Conservation (phyloP, 2,329 filamentous ascomycete genomes). For the Ascomycota sp. region DNA sequence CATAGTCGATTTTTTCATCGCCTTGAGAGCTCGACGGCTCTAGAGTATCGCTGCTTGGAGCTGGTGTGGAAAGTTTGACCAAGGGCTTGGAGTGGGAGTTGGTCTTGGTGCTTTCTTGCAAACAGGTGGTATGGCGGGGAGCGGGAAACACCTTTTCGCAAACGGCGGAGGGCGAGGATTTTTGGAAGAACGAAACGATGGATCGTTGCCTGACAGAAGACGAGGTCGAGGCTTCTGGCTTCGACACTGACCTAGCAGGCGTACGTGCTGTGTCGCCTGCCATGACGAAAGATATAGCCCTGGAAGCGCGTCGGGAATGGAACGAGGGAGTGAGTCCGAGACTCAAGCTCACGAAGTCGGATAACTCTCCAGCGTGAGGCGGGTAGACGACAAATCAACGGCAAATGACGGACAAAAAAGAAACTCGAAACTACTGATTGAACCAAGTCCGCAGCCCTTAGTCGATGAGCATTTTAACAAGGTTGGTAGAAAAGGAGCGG, state of each 20-base stretch:
- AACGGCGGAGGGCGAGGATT: conserved; percentile 16
- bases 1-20: conserved; percentile 27
- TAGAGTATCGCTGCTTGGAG: conserved; percentile 59
- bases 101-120: conserved; percentile 21
- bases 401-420: too few species aligned
- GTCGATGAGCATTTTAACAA: too few species aligned
- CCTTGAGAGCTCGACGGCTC: conserved; percentile 50
- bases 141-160: conserved; percentile 13
- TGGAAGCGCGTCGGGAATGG: background rate
- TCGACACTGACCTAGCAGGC: conserved; percentile 12
- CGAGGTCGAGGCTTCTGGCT: conserved; percentile 8
- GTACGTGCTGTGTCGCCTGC: conserved; percentile 11
- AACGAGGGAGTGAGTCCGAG: too few species aligned
- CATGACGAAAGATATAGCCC: background rate
- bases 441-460: too few species aligned
- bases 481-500: too few species aligned
- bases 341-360: too few species aligned
- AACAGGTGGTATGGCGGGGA: conserved; percentile 12
- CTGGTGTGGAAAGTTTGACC: conserved; percentile 37
- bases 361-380: too few species aligned
- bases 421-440: too few species aligned
- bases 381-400: too few species aligned
- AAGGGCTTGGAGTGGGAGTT: conserved; percentile 21
- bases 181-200: conserved; percentile 24
- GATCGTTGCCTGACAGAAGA: conserved; percentile 20